Base-by-base conservation (phyloP, 2,329 filamentous ascomycete genomes). In the Colletotrichum paranaense region DNA sequence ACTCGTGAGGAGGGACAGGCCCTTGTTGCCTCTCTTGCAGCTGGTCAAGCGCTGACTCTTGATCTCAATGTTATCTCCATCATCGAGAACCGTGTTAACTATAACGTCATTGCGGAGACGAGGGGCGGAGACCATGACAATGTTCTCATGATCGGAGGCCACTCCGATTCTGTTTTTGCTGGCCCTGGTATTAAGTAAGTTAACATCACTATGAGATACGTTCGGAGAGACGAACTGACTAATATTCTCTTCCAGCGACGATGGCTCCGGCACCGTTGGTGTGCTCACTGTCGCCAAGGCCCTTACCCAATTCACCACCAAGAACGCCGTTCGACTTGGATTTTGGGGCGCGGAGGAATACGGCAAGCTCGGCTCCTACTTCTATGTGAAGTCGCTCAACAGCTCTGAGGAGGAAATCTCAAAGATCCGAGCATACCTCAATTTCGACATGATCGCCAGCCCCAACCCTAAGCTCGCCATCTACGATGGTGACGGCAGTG, bases 401-500 rank as follows among this genome's bases (percentile, higher is more conserved):
- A 55, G 75, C 16, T 82, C 83, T 14, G 83, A 87, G 52, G 79
- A 81, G 0, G 87, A 89, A 77, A 79, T 88, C 9, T 74, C 82
- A 77, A 87, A 87, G 81, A 86, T 89, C 74, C 81, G 87, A 14
- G 82, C 87, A 26, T 89, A 89, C 78, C 86, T 89, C 81, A 88
- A 90, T 82, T 89, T 88, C 68, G 88, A 90, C 77, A 89, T 90
- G 88, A 85, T 86, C 74, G 84, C 84, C 59, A 85, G 82, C 75
- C 86, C 86, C 30, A 89, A 89, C 81, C 88, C 84, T 74, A 80
- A 86, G 46, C 85, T 86, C 72, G 85, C 85, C 74, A 88, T 91
- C 75, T 94, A 91, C 82, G 87, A 88, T 30, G 89, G 91, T 72
- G 92, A 86, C 75, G 84, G 90, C 74, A 90, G 90, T 78, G 86